Base-by-base conservation (phyloP, 768 basidiomycete genomes). In the Hirschioporus abietinus region DNA sequence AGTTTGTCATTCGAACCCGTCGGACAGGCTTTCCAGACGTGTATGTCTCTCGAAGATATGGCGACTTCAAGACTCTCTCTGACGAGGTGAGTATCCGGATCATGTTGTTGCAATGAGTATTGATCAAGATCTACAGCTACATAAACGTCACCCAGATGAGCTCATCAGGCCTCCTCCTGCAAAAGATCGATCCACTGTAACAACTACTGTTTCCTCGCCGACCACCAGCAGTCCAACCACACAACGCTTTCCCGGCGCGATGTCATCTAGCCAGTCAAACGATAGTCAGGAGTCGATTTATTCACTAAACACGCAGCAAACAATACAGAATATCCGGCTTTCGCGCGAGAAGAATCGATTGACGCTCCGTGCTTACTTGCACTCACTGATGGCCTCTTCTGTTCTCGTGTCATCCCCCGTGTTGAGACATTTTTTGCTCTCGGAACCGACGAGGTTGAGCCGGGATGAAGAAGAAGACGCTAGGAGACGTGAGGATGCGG, bases 321-420 rank as follows among this genome's bases (percentile, higher is more conserved):
- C 25, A 12, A 35, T 26, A 61, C 75, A 25, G 9, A 25, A 25
- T 2, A 73, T 74, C 3, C 86, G 87, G 35, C 82, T 96, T 24
- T 82, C 93, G 1, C 83, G 97, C 26, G 97, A 99, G 76, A 96
- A 95, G 83, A 99, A 99, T 72, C 83, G 97, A 17, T 81, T 99
- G 4, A 99, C 97, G 0, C 85, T 99, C 20, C 88, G 97, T 23
- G 89, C 95, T 0, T 99, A 98, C 77, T 83, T 99, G n/a, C 91
- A 93, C 70, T 76, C 86, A 0, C 80, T 99, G 30, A 81, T 99
- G 65, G 76, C 86, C 25, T 87, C 87, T 0, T 85, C 88, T 0
- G 80, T 82, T 24, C 83, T 97, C n/a, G 89, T 91, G 4, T 89
- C 91, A 59, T 94, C 93, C 0, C 91, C 93, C 4, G 91, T 98